Evolutionary conservation across 148 eudicot genomes (phyloP), one percentile per base, ranked within the genome.

Genomic region (Vaccinium myrtillus): DNA sequence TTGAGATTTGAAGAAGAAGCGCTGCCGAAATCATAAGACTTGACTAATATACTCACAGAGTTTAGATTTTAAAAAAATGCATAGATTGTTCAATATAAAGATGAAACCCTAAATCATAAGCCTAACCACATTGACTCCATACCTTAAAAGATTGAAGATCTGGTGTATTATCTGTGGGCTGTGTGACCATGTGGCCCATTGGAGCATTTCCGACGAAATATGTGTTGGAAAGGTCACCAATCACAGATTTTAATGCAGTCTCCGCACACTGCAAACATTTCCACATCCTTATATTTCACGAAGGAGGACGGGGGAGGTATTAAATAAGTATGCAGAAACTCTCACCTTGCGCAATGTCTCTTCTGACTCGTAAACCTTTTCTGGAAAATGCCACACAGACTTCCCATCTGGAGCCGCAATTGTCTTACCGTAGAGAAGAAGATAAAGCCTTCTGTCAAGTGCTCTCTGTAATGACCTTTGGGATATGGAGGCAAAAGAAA

Each of bases 191-290:
- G 87, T 97, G 99, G 46, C 91, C 98, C 96, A 97, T 97, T 30
- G 99, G 99, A 63, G 98, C 96, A 90, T 97, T 97, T 83, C 99
- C 98, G 23, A 95, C 94, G 78, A 97, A 97, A 87, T 94, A 95
- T 81, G 95, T 95, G 77, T 93, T 90, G 21, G 94, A 81, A 85
- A 96, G 97, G 83, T 94, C 96, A 74, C 98, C 96, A 30, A 96
- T 87, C 82, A 94, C 92, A 30, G 94, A 95, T 85, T 89, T 76
- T 51, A 95, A 89, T 13, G 98, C 97, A 79, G 93, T 90, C 80
- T 95, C 96, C 36, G 98, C 98, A 89, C 98, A 95, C 98, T 94
- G 92, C 87, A 87, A 83, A 81, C 75, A 87, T 81, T 19, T 76
- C 7, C 10, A 1, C 58, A 82, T 74, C 83, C 1, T 63, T 15